Conservation (phyloP, 768 basidiomycete species). For the Chiua virens region DNA sequence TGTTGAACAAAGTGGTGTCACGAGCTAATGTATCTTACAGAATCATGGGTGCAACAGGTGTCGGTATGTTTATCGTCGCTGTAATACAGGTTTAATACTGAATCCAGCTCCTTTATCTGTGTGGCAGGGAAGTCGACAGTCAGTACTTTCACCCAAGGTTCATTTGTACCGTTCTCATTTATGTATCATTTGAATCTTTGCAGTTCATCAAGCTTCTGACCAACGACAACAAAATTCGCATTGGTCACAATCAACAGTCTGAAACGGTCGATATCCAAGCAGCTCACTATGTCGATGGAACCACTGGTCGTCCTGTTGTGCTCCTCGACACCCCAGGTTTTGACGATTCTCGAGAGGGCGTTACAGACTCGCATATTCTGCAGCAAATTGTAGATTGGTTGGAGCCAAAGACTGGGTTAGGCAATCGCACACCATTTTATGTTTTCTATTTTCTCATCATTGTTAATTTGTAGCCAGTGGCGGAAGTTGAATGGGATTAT, state of each 20-base stretch:
- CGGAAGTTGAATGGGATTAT: slow-evolving; percentile 42
- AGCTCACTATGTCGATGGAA: not conserved
- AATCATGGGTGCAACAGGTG: slow-evolving; percentile 9
- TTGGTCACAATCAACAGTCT: slow-evolving; percentile 9
- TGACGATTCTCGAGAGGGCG: slow-evolving; percentile 9
- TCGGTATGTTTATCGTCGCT: not conserved
- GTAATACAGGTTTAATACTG: not conserved
- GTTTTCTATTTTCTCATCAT: not conserved
- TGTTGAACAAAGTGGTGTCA: not conserved
- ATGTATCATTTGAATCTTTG: too few species aligned
- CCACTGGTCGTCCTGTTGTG: slow-evolving; percentile 2
- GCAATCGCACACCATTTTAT: too few species aligned
- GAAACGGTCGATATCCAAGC: slow-evolving; percentile 5
- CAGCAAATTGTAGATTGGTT: slow-evolving; percentile 9
- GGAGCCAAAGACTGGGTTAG: not conserved
- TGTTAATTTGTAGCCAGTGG: not conserved
- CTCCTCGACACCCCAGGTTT: slow-evolving; percentile 19
- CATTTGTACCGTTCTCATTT: not conserved
- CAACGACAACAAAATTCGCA: slow-evolving; percentile 1
- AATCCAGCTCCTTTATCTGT: not conserved
- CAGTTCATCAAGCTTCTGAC: slow-evolving; percentile 8
- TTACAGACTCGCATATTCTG: slow-evolving; percentile 22
- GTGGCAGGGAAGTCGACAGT: slow-evolving; percentile 9
- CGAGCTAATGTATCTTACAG: not conserved
- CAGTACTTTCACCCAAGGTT: not conserved